Evolutionary conservation across 2,329 filamentous ascomycete genomes (phyloP).

Genomic region (Hortaea werneckii): DNA sequence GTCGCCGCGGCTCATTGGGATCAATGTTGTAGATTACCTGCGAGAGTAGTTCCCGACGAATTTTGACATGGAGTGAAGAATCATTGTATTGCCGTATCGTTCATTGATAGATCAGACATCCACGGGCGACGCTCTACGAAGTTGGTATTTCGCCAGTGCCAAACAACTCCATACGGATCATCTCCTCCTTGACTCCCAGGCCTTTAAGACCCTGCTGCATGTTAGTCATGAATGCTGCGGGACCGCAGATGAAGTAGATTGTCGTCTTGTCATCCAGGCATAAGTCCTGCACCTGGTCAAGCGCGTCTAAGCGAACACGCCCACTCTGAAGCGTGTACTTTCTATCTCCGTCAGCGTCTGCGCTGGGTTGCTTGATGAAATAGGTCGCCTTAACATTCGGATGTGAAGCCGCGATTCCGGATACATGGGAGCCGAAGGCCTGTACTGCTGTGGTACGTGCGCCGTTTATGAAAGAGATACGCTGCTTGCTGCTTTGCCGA

Average conservation of each 20-base stretch:
- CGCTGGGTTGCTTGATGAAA: conserved; percentile 46
- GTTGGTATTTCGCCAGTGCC: conserved; percentile 8
- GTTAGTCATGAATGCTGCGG: conserved; percentile 58
- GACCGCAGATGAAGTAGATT: conserved; percentile 65
- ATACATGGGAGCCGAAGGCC: conserved; percentile 47
- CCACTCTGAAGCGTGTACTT: conserved; percentile 51
- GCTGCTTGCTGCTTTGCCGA: conserved; percentile 23
- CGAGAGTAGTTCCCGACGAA: too few species aligned
- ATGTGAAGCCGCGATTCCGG: conserved; percentile 33
- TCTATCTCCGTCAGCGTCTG: conserved; percentile 38
- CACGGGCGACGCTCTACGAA: too few species aligned
- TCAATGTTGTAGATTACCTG: too few species aligned
- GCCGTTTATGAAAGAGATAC: conserved; percentile 55
- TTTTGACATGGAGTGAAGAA: too few species aligned
- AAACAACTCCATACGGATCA: conserved; percentile 51
- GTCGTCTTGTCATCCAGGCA: conserved; percentile 44
- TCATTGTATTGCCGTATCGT: too few species aligned
- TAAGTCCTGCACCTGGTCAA: conserved; percentile 46
- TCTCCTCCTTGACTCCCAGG: conserved; percentile 46
- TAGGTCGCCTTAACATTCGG: conserved; percentile 43
- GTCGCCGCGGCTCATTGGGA: too few species aligned
- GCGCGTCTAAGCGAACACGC: conserved; percentile 42
- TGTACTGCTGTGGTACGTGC: conserved; percentile 41
- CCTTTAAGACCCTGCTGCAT: conserved; percentile 43
- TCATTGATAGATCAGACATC: too few species aligned